Base-by-base conservation (phyloP, 2,329 filamentous ascomycete species). In the Fusarium sp. region DNA sequence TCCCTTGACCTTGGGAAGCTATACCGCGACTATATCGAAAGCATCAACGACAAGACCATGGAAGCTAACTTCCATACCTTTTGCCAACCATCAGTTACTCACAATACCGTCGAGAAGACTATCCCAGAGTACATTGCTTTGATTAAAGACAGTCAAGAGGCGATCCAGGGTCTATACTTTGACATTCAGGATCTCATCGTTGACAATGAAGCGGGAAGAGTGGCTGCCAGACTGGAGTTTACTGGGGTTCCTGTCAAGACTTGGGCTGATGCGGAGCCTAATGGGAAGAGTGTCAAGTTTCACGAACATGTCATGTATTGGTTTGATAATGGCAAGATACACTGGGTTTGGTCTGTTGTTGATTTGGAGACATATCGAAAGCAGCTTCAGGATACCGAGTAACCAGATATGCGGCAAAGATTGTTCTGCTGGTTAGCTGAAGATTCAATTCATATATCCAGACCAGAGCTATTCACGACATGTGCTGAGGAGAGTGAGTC, bases 221-320 rank as follows among this genome's bases (percentile, higher is more conserved):
- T 73, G 2, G 67, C 70, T 10, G 70, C 67, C 0, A 44, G 66
- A 0, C 17, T 73, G 2, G 58, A 72, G 15, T 72, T 72, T 15
- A 72, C 69, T 1, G 69, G 70, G 2, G 2, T 54, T 2, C 57
- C 70, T 2, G 30, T 71, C 0, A 57, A 56, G 13, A 6, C 2
- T 0, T 73, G 70, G 70, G 60, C 33, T 2, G 32, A n/a, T 1
- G 56, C 56, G 1, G 27, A 70, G 2, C 70, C 70, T 0, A 71
- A 41, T 2, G 56, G 70, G 1, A 46, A 53, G 5, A 15, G 3
- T 6, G 67, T 73, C 4, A 54, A 23, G n/a, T 73, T 73, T 3
- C 67, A 73, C 18, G 70, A 73, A 4, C 63, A 73, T 68, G 70
- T 68, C 3, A 73, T 73, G 67, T 73, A 73, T 27, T 73, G 56